Percentiles rank a stretch among this genome's conserved stretches.
Conservation (phyloP, 2,329 filamentous ascomycete genomes). For the Didymella keratinophila region DNA sequence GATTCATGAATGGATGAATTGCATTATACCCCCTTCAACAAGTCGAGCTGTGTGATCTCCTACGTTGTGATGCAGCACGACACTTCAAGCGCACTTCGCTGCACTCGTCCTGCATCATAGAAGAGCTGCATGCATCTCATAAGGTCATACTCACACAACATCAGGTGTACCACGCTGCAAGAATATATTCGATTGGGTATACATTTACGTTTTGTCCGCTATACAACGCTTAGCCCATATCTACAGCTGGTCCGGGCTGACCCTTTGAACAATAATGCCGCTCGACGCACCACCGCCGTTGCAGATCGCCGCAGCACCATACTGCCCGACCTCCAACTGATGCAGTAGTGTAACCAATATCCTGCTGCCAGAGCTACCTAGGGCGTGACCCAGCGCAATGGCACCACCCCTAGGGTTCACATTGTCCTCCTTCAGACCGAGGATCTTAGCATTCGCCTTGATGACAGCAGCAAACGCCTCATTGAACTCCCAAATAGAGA, state of each 20-base stretch:
- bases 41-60: slow-evolving; percentile 8
- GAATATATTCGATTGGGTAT: background rate
- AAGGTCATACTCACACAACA: too few species aligned
- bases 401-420: slow-evolving; percentile 91
- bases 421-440: slow-evolving; percentile 78
- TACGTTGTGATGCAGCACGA: background rate
- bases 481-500: slow-evolving; percentile 97
- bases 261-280: slow-evolving; percentile 87
- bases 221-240: background rate
- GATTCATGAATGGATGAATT: slow-evolving; percentile 44
- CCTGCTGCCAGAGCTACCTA: slow-evolving; percentile 91
- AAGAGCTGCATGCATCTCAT: background rate
- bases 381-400: slow-evolving; percentile 88
- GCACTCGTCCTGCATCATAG: background rate
- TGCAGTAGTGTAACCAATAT: slow-evolving; percentile 91
- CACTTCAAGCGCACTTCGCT: background rate
- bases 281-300: slow-evolving; percentile 95
- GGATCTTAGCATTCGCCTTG: slow-evolving; percentile 91
- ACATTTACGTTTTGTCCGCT: background rate
- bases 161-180: background rate
- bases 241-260: slow-evolving; percentile 51
- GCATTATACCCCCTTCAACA: slow-evolving; percentile 27
- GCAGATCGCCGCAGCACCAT: slow-evolving; percentile 94
- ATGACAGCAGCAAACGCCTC: slow-evolving; percentile 97
- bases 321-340: slow-evolving; percentile 90